Base-by-base conservation (phyloP, 805 yeast genomes). In the Sugiyamaella floridensis region DNA sequence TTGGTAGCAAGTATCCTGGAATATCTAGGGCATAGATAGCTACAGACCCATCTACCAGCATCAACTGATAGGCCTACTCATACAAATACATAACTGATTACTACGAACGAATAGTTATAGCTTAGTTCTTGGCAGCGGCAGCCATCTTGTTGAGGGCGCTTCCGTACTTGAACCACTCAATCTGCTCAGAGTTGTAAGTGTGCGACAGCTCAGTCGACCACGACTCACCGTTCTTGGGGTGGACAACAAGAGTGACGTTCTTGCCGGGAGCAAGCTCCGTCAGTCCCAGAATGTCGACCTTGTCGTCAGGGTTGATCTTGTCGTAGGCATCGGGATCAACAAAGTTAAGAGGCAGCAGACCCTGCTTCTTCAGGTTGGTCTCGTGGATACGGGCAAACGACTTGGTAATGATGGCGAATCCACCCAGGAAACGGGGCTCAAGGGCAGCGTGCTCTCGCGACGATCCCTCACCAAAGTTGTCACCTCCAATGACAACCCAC, bases 401-500 rank as follows among this genome's bases (percentile, higher is more conserved):
- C 77, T 89, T 92, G 73, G 97, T 89, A 70, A 92, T 87, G 76
- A 92, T 92, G 65, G 97, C 97, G 71, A 87, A 89, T 67, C 95
- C 98, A 81, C 97, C 97, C 71, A 92, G 81, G 90, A 76, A 93
- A 80, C 99, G 87, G 79, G 99, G 99, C 82, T 90, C 97, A 72
- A 92, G 82, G 65, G 99, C 99, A 71, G 98, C 99, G 74, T 92
- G 99, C 79, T 92, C 99, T 82, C 99, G 89, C 66, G 98, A 92
- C 59, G 97, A 90, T 79, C 99, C 99, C 80, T 92, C 99, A 81
- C 99, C 99, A 68, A 90, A 88, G 80, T 92, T 92, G 77, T 92
- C 97, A 70, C 89, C 98, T 76, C 97, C 99, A 69, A 92, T 81
- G 62, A 92, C 98, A 76, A 90, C 97, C 98, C 98, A 92, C 68